phyloP scores from a whole-genome alignment of 805 yeast species.

The Saturnispora dispora region DNA sequence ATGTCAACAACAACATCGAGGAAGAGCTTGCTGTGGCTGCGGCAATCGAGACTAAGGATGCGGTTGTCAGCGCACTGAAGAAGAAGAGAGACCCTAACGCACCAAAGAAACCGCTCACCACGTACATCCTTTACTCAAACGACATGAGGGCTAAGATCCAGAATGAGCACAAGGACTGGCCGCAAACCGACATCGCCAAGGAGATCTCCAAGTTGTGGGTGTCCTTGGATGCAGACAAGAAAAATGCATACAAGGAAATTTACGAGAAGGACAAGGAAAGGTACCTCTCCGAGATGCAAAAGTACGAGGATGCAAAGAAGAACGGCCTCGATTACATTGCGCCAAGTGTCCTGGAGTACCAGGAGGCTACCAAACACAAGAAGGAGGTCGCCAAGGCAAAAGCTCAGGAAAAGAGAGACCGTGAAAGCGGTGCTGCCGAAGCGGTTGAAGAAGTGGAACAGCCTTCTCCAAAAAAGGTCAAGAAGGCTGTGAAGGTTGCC shows the following conservation, averaged over 20 bases:
- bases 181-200: constrained; percentile 70
- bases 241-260: constrained; percentile 59
- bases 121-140: constrained; percentile 71
- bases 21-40: constrained; percentile 6
- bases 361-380: constrained; percentile 5
- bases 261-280: constrained; percentile 38
- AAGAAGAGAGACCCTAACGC: constrained; percentile 74
- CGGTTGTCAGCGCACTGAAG: constrained; percentile 15
- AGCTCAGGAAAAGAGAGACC: constrained; percentile 1
- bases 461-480: not conserved
- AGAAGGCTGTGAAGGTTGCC: constrained; percentile 2
- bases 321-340: constrained; percentile 22
- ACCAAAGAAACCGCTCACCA: constrained; percentile 90
- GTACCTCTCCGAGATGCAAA: constrained; percentile 26
- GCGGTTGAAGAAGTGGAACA: not conserved
- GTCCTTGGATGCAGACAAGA: constrained; percentile 57
- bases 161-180: constrained; percentile 61
- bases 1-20: not conserved
- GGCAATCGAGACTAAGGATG: not conserved
- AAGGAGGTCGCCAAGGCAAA: constrained; percentile 5
- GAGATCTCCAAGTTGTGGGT: constrained; percentile 78
- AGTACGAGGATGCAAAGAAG: constrained; percentile 24
- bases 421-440: not conserved
- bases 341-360: constrained; percentile 15
- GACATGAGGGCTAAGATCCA: constrained; percentile 63